Conservation (phyloP, 73 alveolate species). For the Strombidium stylifer region DNA sequence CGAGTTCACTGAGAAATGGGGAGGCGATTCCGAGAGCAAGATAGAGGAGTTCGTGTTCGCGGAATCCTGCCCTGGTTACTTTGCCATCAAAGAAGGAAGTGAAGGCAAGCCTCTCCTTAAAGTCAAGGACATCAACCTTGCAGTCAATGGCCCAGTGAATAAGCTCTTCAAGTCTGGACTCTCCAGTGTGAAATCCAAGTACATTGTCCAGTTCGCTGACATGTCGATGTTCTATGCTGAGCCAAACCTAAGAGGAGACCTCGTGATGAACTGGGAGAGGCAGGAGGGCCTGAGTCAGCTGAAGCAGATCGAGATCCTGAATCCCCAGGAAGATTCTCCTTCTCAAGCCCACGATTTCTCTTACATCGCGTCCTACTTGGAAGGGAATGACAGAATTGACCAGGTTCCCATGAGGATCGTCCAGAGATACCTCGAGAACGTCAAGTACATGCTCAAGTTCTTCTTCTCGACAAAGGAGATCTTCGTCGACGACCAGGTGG, state of each 20-base stretch:
- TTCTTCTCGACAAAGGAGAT: background rate
- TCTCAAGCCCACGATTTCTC: background rate
- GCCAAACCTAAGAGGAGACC: too few species aligned
- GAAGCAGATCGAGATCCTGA: constrained; percentile 14
- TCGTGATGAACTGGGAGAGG: constrained; percentile 17
- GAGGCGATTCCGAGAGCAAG: background rate
- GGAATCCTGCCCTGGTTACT: background rate
- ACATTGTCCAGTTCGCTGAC: constrained; percentile 13
- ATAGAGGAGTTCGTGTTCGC: too few species aligned
- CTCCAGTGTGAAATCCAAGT: background rate
- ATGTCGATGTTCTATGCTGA: background rate
- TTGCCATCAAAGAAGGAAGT: too few species aligned
- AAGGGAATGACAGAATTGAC: constrained; percentile 12
- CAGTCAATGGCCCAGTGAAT: background rate
- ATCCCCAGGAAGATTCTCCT: too few species aligned
- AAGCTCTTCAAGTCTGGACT: background rate
- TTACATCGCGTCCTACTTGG: constrained; percentile 23
- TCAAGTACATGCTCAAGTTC: background rate
- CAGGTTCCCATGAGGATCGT: constrained; percentile 24
- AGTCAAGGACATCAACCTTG: background rate
- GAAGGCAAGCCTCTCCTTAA: background rate
- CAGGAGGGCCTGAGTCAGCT: constrained; percentile 18
- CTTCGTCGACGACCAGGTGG: background rate
- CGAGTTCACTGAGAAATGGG: background rate
- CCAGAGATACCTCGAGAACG: constrained; percentile 22